phyloP scores from a whole-genome alignment of 2,329 filamentous ascomycete genomes.

The Colletotrichum tropicicola region DNA sequence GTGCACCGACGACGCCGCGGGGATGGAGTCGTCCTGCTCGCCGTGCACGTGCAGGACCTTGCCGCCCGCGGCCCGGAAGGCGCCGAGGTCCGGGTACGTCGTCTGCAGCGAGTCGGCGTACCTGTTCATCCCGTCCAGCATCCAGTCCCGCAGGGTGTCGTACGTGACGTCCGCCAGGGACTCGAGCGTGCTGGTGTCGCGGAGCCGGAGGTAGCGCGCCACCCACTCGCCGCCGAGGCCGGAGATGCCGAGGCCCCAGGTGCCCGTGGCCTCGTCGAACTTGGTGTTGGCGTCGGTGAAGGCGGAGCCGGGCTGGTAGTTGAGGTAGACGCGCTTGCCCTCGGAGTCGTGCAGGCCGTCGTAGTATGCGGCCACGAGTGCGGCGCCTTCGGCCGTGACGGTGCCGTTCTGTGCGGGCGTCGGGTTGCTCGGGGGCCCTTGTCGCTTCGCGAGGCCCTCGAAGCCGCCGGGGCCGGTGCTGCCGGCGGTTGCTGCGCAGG shows the following conservation, averaged over 20 bases:
- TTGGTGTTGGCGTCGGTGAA: constrained; percentile 44
- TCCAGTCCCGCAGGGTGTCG: constrained; percentile 62
- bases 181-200: constrained; percentile 44
- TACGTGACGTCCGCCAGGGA: constrained; percentile 56
- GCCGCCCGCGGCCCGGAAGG: constrained; percentile 46
- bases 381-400: constrained; percentile 2
- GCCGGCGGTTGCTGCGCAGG: constrained; percentile 47
- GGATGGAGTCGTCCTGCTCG: constrained; percentile 45
- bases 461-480: constrained; percentile 37
- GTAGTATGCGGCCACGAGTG: constrained; percentile 31
- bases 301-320: constrained; percentile 39
- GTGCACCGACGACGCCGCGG: constrained; percentile 41
- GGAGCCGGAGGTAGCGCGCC: constrained; percentile 46
- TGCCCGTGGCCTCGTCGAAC: constrained; percentile 40
- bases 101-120: constrained; percentile 35
- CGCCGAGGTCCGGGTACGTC: constrained; percentile 44
- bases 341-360: constrained; percentile 46
- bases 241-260: constrained; percentile 27
- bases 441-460: background rate
- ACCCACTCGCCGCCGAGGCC: constrained; percentile 39
- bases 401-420: constrained; percentile 34
- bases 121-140: constrained; percentile 54
- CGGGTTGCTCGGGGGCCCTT: constrained; percentile 35
- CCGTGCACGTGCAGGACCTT: constrained; percentile 55
- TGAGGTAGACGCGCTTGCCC: constrained; percentile 45